Evolutionary conservation across 169 alveolate genomes (phyloP).

Genomic region (Theileria orientalis): DNA sequence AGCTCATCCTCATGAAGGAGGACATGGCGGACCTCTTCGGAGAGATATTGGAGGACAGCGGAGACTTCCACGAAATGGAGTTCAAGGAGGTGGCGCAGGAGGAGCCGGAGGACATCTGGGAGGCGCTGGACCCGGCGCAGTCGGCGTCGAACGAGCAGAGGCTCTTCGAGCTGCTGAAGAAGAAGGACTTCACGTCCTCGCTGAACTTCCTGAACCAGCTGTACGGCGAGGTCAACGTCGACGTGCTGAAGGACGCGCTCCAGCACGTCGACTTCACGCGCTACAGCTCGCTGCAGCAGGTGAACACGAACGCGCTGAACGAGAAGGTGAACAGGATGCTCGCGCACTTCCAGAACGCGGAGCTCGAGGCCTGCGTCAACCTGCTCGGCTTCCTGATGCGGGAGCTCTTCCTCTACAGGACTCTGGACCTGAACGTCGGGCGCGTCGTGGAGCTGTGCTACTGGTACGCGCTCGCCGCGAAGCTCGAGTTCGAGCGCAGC

Average conservation of each 20-base stretch:
- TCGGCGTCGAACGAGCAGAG: background rate
- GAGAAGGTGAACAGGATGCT: background rate
- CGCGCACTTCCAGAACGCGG: slow-evolving; percentile 4
- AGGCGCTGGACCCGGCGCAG: background rate
- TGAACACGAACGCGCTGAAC: background rate
- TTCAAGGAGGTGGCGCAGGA: background rate
- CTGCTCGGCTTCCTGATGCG: slow-evolving; percentile 21
- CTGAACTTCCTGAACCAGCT: background rate
- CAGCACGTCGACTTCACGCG: background rate
- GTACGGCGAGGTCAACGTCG: slow-evolving; percentile 5
- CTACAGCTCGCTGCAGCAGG: background rate
- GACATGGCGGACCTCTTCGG: background rate
- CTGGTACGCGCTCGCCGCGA: slow-evolving; percentile 69
- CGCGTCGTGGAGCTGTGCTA: slow-evolving; percentile 55
- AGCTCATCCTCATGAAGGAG: slow-evolving; percentile 27
- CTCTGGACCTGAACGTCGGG: slow-evolving; percentile 64
- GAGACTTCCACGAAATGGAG: background rate
- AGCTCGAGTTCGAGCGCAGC: slow-evolving; percentile 71
- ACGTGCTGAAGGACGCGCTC: background rate
- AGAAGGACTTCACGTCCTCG: slow-evolving; percentile 1
- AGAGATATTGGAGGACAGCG: background rate
- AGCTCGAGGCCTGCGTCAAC: slow-evolving; percentile 9
- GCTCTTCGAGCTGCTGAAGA: background rate
- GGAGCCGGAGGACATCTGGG: slow-evolving; percentile 1
- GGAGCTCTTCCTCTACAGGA: slow-evolving; percentile 53